These are phyloP conservation scores for Citrus mangshanensis DNA, from an alignment of 345 rosid genomes.

Conservation along the genomic window DNA sequence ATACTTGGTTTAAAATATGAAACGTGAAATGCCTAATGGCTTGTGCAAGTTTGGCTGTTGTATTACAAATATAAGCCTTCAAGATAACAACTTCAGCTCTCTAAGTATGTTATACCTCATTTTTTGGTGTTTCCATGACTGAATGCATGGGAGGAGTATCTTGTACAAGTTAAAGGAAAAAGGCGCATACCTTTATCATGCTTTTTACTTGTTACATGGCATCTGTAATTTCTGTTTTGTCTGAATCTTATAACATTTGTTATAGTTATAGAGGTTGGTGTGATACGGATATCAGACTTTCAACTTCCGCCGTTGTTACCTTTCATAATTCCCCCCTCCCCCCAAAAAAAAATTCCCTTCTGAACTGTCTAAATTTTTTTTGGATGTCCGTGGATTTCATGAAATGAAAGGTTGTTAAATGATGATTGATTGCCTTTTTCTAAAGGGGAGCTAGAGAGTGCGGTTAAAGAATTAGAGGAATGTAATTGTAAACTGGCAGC, in stretches of 20 bases:
- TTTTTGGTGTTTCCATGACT: background rate
- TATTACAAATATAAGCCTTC: background rate
- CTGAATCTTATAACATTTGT: background rate
- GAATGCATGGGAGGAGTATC: background rate
- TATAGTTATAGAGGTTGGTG: background rate
- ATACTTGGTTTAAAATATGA: background rate
- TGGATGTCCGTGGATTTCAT: background rate
- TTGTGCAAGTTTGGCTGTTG: background rate
- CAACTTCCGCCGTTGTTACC: background rate
- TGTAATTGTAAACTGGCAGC: conserved; percentile 61
- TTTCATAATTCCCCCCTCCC: background rate
- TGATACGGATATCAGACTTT: background rate
- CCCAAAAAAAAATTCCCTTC: background rate
- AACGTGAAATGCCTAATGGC: background rate
- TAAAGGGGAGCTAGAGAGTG: conserved; percentile 74
- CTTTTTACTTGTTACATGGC: background rate
- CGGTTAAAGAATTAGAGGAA: conserved; percentile 58
- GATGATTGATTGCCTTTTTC: conserved; percentile 21
- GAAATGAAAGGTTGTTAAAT: conserved; percentile 7
- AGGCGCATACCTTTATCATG: background rate
- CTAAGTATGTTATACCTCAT: background rate
- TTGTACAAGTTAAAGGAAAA: background rate
- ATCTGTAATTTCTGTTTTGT: background rate
- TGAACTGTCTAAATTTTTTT: background rate
- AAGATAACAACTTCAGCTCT: background rate